A percentile compares a stretch with the other conserved stretches of the same genome.
Conservation (phyloP, 2,329 filamentous ascomycete species). For the Pseudopithomyces chartarum region DNA sequence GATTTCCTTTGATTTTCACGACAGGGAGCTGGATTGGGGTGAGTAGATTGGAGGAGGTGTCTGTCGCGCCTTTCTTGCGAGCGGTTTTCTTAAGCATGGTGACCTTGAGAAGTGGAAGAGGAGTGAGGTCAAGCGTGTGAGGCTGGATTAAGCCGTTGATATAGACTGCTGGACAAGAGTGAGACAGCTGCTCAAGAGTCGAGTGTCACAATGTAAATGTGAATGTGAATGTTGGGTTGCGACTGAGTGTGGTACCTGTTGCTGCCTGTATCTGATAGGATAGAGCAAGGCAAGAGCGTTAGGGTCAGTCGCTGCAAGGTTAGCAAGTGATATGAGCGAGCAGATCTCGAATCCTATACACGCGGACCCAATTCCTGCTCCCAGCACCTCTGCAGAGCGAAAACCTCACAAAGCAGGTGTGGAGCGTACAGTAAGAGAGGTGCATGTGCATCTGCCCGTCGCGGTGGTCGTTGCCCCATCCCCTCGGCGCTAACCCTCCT, state of each 20-base stretch:
- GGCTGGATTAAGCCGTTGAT: background rate
- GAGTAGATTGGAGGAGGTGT: background rate
- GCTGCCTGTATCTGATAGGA: constrained; percentile 5
- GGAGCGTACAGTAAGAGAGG: background rate
- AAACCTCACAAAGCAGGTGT: background rate
- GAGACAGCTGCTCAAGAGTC: background rate
- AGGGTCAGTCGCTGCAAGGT: constrained; percentile 1
- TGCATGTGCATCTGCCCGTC: no score
- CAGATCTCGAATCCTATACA: background rate
- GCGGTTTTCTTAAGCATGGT: background rate
- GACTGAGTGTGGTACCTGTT: background rate
- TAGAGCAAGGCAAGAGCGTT: background rate
- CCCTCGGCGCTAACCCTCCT: constrained; percentile 14
- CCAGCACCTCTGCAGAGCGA: background rate
- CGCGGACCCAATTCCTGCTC: no score
- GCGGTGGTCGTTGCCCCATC: no score
- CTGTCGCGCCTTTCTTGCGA: no score
- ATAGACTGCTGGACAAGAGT: background rate
- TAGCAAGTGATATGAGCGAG: constrained; percentile 5
- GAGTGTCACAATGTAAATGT: background rate
- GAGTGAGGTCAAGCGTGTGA: background rate
- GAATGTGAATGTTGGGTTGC: no score
- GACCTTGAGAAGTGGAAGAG: background rate
- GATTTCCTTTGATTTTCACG: constrained; percentile 16
- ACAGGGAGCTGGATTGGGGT: background rate